Evolutionary conservation across 202 grass and related monocot genomes (phyloP).

Genomic region (Thinopyrum obtusiflorum): DNA sequence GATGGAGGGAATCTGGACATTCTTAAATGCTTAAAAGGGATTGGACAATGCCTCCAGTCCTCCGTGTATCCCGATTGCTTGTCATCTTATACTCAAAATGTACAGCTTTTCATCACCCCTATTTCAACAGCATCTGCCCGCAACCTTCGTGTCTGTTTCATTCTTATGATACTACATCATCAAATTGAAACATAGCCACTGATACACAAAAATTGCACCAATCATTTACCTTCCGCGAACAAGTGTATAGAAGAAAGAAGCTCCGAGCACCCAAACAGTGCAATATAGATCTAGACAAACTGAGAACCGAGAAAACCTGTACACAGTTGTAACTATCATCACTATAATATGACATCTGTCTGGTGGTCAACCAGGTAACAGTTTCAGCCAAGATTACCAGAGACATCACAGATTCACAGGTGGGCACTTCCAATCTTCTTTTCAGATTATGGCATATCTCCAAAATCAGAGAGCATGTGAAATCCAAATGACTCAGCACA

Average conservation of each 20-base stretch:
- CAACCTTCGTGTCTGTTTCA: conserved; percentile 7
- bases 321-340: background rate
- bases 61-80: conserved; percentile 2
- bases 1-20: conserved; percentile 40
- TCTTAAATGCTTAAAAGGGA: conserved; percentile 21
- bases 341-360: background rate
- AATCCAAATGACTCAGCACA: conserved; percentile 11
- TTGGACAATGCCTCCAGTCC: background rate
- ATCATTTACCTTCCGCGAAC: background rate
- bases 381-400: conserved; percentile 4
- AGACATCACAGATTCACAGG: background rate
- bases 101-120: conserved; percentile 15
- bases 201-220: conserved; percentile 2
- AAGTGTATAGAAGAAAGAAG: background rate
- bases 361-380: background rate
- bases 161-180: background rate
- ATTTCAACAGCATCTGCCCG: conserved; percentile 21
- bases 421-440: background rate
- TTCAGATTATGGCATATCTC: conserved; percentile 13
- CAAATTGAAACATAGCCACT: background rate
- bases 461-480: conserved; percentile 23
- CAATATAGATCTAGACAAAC: background rate
- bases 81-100: conserved; percentile 16
- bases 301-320: background rate
- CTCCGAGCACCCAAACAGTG: background rate